These are phyloP conservation scores for Nemania sp. DNA, from an alignment of 2,329 filamentous ascomycete species.

Conservation along the genomic window DNA sequence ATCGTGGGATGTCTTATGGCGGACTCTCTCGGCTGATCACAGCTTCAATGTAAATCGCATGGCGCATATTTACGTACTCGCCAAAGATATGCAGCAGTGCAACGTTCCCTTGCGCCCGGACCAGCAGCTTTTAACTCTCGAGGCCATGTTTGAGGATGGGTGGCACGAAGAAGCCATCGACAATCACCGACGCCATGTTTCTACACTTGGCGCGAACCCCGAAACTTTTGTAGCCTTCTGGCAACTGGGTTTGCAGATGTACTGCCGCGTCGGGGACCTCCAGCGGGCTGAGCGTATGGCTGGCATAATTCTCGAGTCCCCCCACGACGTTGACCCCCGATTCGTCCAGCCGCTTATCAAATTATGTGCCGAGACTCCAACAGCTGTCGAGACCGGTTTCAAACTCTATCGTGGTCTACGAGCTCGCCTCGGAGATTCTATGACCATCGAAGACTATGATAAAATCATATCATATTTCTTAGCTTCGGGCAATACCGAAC, in stretches of 20 bases:
- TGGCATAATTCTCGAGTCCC: conserved; percentile 53
- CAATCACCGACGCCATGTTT: conserved; percentile 63
- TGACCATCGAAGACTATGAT: conserved; percentile 77
- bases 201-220: conserved; percentile 53
- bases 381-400: conserved; percentile 63
- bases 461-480: conserved; percentile 72
- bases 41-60: conserved; percentile 58
- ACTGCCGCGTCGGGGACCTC: conserved; percentile 60
- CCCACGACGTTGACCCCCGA: conserved; percentile 53
- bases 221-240: conserved; percentile 59
- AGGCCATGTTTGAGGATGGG: conserved; percentile 67
- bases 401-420: conserved; percentile 67
- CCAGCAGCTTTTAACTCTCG: conserved; percentile 69
- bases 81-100: conserved; percentile 66
- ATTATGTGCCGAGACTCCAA: conserved; percentile 60
- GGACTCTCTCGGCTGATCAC: conserved; percentile 56
- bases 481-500: conserved; percentile 63
- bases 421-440: conserved; percentile 58
- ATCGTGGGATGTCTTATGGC: conserved; percentile 70
- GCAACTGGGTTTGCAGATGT: conserved; percentile 69
- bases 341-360: conserved; percentile 71
- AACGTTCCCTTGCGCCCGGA: conserved; percentile 56
- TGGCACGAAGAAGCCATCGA: conserved; percentile 62
- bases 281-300: conserved; percentile 61
- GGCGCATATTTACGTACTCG: conserved; percentile 62